phyloP scores from a whole-genome alignment of 805 yeast genomes.

The Teunomyces funiuensis region DNA sequence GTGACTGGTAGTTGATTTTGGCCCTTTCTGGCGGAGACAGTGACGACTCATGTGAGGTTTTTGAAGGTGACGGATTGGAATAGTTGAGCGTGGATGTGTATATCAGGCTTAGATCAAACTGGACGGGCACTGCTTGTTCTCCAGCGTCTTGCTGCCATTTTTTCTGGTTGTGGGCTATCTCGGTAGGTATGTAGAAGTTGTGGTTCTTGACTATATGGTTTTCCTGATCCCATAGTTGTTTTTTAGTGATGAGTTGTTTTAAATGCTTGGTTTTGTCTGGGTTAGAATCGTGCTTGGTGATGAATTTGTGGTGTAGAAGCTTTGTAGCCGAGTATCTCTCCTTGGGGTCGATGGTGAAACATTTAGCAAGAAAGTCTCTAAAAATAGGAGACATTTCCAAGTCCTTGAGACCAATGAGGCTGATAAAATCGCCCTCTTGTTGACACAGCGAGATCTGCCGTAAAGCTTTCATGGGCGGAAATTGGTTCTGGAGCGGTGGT shows the following conservation, averaged over 20 bases:
- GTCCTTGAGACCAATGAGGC: constrained; percentile 25
- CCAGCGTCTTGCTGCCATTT: constrained; percentile 24
- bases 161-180: constrained; percentile 30
- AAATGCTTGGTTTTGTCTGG: constrained; percentile 17
- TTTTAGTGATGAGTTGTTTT: constrained; percentile 33
- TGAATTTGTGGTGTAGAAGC: constrained; percentile 35
- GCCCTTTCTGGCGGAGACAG: constrained; percentile 14
- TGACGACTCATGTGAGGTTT: constrained; percentile 20
- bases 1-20: constrained; percentile 6
- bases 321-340: constrained; percentile 31
- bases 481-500: constrained; percentile 58
- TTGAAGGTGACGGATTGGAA: constrained; percentile 14
- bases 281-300: constrained; percentile 18
- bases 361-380: constrained; percentile 32
- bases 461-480: constrained; percentile 46
- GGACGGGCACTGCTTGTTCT: constrained; percentile 17
- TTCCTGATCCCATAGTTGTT: constrained; percentile 40
- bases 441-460: constrained; percentile 35
- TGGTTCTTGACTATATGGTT: constrained; percentile 31
- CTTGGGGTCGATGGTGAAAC: constrained; percentile 35
- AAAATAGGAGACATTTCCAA: constrained; percentile 23
- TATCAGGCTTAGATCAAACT: constrained; percentile 40
- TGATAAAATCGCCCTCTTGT: constrained; percentile 29
- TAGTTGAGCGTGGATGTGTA: constrained; percentile 11
- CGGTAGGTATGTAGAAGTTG: constrained; percentile 39